Evolutionary conservation across 2,329 filamentous ascomycete genomes (phyloP).

Genomic region (Claviceps sp.): DNA sequence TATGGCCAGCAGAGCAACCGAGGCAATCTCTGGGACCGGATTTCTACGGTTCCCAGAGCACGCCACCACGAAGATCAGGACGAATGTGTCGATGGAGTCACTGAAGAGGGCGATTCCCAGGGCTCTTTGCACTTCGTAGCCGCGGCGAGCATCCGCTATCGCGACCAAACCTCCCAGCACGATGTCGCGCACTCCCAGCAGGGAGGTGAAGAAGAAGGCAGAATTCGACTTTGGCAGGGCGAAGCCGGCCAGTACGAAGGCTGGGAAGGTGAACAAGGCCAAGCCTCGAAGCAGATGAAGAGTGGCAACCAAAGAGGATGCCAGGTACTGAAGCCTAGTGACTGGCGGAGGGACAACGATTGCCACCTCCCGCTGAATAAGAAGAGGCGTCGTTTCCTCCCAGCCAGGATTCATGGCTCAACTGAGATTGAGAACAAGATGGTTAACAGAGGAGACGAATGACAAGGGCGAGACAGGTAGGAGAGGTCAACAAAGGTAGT

Average conservation of each 20-base stretch:
- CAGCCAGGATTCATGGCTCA: background rate
- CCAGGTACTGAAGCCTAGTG: slow-evolving; percentile 11
- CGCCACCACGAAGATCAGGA: slow-evolving; percentile 21
- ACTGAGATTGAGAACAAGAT: background rate
- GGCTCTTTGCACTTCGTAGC: slow-evolving; percentile 17
- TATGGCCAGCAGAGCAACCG: slow-evolving; percentile 18
- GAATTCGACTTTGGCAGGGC: slow-evolving; percentile 15
- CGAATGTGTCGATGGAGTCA: slow-evolving; percentile 21
- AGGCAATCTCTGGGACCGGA: slow-evolving; percentile 15
- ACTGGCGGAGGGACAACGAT: slow-evolving; percentile 1
- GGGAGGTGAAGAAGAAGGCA: slow-evolving; percentile 16
- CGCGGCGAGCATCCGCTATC: slow-evolving; percentile 11
- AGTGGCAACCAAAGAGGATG: slow-evolving; percentile 13
- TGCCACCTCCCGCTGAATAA: background rate
- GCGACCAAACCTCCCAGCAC: slow-evolving; percentile 17
- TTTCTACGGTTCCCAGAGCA: slow-evolving; percentile 17
- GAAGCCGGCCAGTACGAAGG: slow-evolving; percentile 17
- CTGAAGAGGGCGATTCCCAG: slow-evolving; percentile 18
- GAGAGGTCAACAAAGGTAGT: no score
- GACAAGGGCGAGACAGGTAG: no score
- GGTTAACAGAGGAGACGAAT: background rate
- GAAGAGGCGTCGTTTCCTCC: slow-evolving; percentile 5
- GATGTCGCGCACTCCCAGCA: slow-evolving; percentile 19
- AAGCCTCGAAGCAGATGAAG: slow-evolving; percentile 17
- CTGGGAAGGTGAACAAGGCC: slow-evolving; percentile 15